These are phyloP conservation scores for Pterocarpus macrocarpus DNA, from an alignment of 306 rosid species.

Conservation along the genomic window DNA sequence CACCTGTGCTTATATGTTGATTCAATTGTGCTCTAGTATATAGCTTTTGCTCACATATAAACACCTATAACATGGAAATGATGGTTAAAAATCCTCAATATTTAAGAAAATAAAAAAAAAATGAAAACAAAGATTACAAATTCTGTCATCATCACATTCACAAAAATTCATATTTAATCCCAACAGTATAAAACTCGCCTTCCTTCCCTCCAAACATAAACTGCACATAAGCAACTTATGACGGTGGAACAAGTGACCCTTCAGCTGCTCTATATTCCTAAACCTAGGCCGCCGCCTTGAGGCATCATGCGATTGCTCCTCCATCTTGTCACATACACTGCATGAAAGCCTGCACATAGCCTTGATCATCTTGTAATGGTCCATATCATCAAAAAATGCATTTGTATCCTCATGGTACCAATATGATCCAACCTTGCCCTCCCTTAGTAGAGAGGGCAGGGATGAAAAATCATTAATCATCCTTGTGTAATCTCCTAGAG, in stretches of 20 bases:
- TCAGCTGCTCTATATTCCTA: slow-evolving; percentile 84
- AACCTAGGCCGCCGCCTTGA: slow-evolving; percentile 72
- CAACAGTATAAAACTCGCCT: slow-evolving; percentile 58
- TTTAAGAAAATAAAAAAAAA: background rate
- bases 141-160: background rate
- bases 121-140: slow-evolving; percentile 3
- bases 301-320: slow-evolving; percentile 72
- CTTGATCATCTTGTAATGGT: slow-evolving; percentile 86
- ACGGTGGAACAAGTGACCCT: slow-evolving; percentile 87
- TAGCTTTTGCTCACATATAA: slow-evolving; percentile 95
- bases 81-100: slow-evolving; percentile 23
- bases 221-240: slow-evolving; percentile 87
- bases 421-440: slow-evolving; percentile 73
- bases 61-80: slow-evolving; percentile 63
- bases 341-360: slow-evolving; percentile 86
- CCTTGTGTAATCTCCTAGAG: slow-evolving; percentile 80
- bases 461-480: slow-evolving; percentile 67
- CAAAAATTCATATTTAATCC: slow-evolving; percentile 27
- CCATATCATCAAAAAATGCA: slow-evolving; percentile 75
- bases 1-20: slow-evolving; percentile 83
- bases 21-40: slow-evolving; percentile 84
- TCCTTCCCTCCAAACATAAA: slow-evolving; percentile 93
- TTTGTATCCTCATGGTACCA: slow-evolving; percentile 85
- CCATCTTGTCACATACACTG: slow-evolving; percentile 84
- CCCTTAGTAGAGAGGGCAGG: slow-evolving; percentile 62